Evolutionary conservation across 1,139 yeast genomes (phyloP).

Genomic region (Debaryomyces nepalensis): DNA sequence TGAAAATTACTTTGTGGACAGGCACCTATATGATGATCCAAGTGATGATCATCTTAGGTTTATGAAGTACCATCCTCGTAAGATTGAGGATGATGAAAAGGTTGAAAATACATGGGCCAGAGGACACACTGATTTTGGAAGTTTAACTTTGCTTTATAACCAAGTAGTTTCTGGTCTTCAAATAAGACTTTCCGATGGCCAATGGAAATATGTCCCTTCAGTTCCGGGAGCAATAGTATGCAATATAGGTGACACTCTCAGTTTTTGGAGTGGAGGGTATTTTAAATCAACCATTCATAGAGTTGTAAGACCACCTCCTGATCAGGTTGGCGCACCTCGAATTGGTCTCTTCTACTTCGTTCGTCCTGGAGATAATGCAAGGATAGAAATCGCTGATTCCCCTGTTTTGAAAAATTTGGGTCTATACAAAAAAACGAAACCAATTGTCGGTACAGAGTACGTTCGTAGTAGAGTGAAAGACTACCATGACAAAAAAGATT

Average conservation of each 20-base stretch:
- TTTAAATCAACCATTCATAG: slow-evolving; percentile 25
- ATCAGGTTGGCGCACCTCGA: slow-evolving; percentile 30
- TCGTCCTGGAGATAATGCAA: slow-evolving; percentile 37
- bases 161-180: slow-evolving; percentile 38
- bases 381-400: slow-evolving; percentile 34
- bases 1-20: slow-evolving; percentile 34
- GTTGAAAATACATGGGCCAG: slow-evolving; percentile 37
- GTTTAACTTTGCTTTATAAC: slow-evolving; percentile 33
- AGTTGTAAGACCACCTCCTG: slow-evolving; percentile 29
- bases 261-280: slow-evolving; percentile 32
- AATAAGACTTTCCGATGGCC: slow-evolving; percentile 28
- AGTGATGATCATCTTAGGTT: slow-evolving; percentile 39
- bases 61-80: slow-evolving; percentile 30
- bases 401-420: slow-evolving; percentile 36
- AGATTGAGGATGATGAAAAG: slow-evolving; percentile 29
- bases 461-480: slow-evolving; percentile 34
- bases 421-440: slow-evolving; percentile 26
- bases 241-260: slow-evolving; percentile 31
- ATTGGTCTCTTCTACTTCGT: slow-evolving; percentile 40
- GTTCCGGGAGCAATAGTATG: slow-evolving; percentile 35
- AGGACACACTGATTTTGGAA: slow-evolving; percentile 39
- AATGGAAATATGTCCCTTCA: slow-evolving; percentile 36
- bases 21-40: slow-evolving; percentile 34
- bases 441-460: slow-evolving; percentile 35
- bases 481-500: slow-evolving; percentile 29